Conservation (phyloP, 1,284 basidiomycete genomes). For the Boletus smithii region DNA sequence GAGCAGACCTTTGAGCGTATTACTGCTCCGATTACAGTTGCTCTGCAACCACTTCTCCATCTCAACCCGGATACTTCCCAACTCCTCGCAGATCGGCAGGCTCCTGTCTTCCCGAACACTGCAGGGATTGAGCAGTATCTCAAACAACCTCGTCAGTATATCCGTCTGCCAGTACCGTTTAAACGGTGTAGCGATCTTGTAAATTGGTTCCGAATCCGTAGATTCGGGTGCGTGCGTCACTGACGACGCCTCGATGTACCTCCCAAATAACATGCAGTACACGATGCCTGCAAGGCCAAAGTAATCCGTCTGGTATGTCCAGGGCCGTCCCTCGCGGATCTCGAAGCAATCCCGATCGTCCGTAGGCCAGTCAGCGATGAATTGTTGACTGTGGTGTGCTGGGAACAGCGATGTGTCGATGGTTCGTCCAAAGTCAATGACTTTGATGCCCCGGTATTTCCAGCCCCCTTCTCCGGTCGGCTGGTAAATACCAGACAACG, state of each 20-base stretch:
- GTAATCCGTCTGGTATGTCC: conserved; percentile 96
- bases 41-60: conserved; percentile 87
- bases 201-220: conserved; percentile 37
- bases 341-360: conserved; percentile 90
- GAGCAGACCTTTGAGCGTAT: conserved; percentile 79
- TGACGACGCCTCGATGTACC: conserved; percentile 80
- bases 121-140: conserved; percentile 81
- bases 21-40: conserved; percentile 83
- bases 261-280: conserved; percentile 95
- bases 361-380: conserved; percentile 84
- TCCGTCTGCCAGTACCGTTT: conserved; percentile 96
- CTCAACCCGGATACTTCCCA: conserved; percentile 63
- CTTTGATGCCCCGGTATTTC: conserved; percentile 81
- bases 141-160: conserved; percentile 84
- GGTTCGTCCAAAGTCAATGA: conserved; percentile 96
- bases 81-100: conserved; percentile 70
- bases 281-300: conserved; percentile 90
- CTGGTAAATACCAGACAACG: conserved; percentile 77
- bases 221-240: conserved; percentile 39
- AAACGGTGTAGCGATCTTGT: conserved; percentile 74
- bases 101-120: conserved; percentile 49
- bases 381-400: conserved; percentile 58
- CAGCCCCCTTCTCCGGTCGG: conserved; percentile 80
- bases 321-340: conserved; percentile 78
- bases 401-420: conserved; percentile 86